Base-by-base conservation (phyloP, 1,284 basidiomycete species). In the Termitomyces sp. region DNA sequence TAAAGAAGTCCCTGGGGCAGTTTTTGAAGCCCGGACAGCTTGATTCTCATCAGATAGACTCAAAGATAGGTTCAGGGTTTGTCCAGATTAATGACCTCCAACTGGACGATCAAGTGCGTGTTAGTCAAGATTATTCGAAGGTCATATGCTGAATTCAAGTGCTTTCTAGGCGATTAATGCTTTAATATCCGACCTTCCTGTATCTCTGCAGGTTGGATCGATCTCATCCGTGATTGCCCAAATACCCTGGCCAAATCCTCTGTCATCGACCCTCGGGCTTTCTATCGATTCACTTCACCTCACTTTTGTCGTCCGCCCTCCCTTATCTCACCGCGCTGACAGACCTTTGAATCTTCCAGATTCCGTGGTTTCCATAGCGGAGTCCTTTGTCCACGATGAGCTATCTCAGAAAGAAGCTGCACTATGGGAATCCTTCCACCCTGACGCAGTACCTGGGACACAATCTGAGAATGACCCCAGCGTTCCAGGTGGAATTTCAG, bases 1-100 rank as follows among this genome's bases (percentile, higher is more conserved):
- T 98, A 59, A 90, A 87, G 74, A 86, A 86, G 59, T 81, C 85
- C 2, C 76, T 98, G 0, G 95, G 95, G 2, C 88, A 90, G 65
- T 81, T 97, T 59, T 80, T 98, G 59, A 87, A 88, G 65, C 90
- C 90, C 24, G 92, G 92, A 10, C 92, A 94, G 64, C 81, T 98
- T 56, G 91, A 97, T 70, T 77, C 84, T 49, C 82, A 88, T 55
- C 85, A 94, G 69, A 88, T 98, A 65, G 93, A 97, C 64, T 91
- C 93, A 24, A 93, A 96, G 69, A 88, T 98, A 62, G 88, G 90
- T 7, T 89, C 86, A 44, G 95, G 95, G 13, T 86, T 83, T 65
- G 83, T 98, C 13, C 90, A 94, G 70, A 80, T 98, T 30, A 86
- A 87, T 59, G 84, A 92, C 62, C 74, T 98, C 44, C 84, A 93